Conservation (phyloP, 169 alveolate genomes). For the Eimeria falciformis region DNA sequence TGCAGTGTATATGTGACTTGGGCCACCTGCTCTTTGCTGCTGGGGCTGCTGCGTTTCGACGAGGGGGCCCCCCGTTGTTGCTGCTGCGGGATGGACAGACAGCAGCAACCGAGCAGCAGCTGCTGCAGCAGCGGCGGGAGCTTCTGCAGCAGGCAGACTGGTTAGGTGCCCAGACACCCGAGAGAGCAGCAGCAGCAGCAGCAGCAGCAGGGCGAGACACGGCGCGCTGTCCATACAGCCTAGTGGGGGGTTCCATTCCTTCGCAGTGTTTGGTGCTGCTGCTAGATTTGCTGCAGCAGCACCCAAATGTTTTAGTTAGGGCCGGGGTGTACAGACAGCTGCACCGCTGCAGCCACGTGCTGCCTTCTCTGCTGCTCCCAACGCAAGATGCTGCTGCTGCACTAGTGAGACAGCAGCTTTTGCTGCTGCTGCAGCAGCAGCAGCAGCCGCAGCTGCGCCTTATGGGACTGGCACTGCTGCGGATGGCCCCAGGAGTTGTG, state of each 20-base stretch:
- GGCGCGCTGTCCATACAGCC: slow-evolving; percentile 27
- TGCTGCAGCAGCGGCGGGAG: slow-evolving; percentile 17
- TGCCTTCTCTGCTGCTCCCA: slow-evolving; percentile 36
- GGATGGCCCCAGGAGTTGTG: slow-evolving; percentile 23
- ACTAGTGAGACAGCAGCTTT: slow-evolving; percentile 25
- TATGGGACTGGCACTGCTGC: slow-evolving; percentile 43
- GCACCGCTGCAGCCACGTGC: slow-evolving; percentile 55
- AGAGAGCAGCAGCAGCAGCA: slow-evolving; percentile 29
- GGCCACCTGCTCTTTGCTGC: slow-evolving; percentile 60
- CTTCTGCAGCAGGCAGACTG: slow-evolving; percentile 18
- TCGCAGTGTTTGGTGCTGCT: slow-evolving; percentile 41
- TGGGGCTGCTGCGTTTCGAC: slow-evolving; percentile 17
- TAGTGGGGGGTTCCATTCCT: slow-evolving; percentile 27
- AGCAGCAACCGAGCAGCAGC: slow-evolving; percentile 42
- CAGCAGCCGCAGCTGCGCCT: slow-evolving; percentile 50
- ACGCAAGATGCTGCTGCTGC: slow-evolving; percentile 59
- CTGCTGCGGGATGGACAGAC: slow-evolving; percentile 29
- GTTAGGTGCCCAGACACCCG: neutral
- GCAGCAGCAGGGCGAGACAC: neutral
- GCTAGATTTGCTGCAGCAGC: slow-evolving; percentile 39
- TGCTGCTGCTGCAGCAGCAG: slow-evolving; percentile 21
- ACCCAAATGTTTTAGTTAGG: neutral
- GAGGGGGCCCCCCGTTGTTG: slow-evolving; percentile 44
- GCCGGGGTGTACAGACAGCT: slow-evolving; percentile 38
- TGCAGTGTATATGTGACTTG: slow-evolving; percentile 26